phyloP scores from a whole-genome alignment of 1,284 basidiomycete species.

The Cutaneotrichosporon spelunceum region DNA sequence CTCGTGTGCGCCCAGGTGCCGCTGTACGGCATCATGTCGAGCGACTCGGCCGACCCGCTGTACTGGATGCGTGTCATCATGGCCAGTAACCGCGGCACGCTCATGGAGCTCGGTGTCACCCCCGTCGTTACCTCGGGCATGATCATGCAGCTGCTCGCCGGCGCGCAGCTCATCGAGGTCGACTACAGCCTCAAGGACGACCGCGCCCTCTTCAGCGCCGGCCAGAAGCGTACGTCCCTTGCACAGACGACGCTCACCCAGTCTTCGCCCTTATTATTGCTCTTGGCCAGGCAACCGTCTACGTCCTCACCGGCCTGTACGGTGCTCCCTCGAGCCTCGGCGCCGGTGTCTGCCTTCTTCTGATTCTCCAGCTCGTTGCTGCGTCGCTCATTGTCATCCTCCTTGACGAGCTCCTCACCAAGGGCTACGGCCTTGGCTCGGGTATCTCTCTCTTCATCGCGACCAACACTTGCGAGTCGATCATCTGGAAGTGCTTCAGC shows the following conservation, averaged over 20 bases:
- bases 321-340: constrained; percentile 91
- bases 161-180: constrained; percentile 95
- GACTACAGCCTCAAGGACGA: constrained; percentile 98
- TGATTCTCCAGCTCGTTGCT: constrained; percentile 92
- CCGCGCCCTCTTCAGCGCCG: constrained; percentile 89
- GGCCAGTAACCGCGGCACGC: constrained; percentile 94
- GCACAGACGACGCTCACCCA: constrained; percentile 41
- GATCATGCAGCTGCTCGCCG: constrained; percentile 99
- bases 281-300: constrained; percentile 94
- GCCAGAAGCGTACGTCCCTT: constrained; percentile 80
- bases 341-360: constrained; percentile 88
- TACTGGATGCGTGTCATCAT: constrained; percentile 99
- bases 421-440: constrained; percentile 96
- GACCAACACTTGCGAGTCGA: constrained; percentile 98
- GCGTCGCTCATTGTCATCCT: constrained; percentile 96
- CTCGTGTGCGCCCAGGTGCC: constrained; percentile 95
- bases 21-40: constrained; percentile 96
- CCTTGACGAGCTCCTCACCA: constrained; percentile 96
- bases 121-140: constrained; percentile 97
- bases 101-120: constrained; percentile 98
- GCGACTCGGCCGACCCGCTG: constrained; percentile 93
- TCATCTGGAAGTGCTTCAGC: constrained; percentile 99
- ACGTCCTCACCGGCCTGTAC: constrained; percentile 95
- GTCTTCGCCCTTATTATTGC: constrained; percentile 96
- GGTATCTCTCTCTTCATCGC: constrained; percentile 99